Percentiles rank a stretch among this genome's conserved stretches.
Conservation (phyloP, 2,329 filamentous ascomycete species). For the Coniochaeta sp. region DNA sequence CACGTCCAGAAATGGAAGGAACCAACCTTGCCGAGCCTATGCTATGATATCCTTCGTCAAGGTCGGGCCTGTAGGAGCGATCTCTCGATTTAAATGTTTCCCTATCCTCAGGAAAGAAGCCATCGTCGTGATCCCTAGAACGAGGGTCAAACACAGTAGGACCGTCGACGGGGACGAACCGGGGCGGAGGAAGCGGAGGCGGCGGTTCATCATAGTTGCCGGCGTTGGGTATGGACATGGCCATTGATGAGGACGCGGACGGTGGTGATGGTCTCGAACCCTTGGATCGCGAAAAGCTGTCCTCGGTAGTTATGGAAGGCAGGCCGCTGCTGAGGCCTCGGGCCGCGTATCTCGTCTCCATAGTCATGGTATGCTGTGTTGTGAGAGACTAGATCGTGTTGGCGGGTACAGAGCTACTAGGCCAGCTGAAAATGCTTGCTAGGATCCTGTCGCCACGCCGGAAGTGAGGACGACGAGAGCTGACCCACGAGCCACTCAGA, state of each 20-base stretch:
- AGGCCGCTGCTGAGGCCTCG: background rate
- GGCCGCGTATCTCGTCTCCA: background rate
- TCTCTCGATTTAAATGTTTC: conserved; percentile 29
- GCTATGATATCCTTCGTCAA: conserved; percentile 19
- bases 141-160: conserved; percentile 9
- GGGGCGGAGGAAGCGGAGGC: conserved; percentile 39
- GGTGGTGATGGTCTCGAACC: background rate
- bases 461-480: background rate
- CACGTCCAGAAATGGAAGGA: background rate
- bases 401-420: background rate
- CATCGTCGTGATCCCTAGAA: conserved; percentile 18
- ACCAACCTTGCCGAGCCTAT: conserved; percentile 14
- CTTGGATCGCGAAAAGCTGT: background rate
- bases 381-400: background rate
- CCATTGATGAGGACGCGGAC: conserved; percentile 8
- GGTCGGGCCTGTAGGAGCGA: conserved; percentile 8
- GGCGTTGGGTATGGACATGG: conserved; percentile 35
- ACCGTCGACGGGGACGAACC: conserved; percentile 26
- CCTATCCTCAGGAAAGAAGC: conserved; percentile 20
- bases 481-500: background rate
- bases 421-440: background rate
- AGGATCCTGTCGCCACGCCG: background rate
- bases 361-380: background rate
- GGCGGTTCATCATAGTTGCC: conserved; percentile 25
- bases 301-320: background rate